phyloP scores from a whole-genome alignment of 345 rosid genomes.

The Iberis pinnata region DNA sequence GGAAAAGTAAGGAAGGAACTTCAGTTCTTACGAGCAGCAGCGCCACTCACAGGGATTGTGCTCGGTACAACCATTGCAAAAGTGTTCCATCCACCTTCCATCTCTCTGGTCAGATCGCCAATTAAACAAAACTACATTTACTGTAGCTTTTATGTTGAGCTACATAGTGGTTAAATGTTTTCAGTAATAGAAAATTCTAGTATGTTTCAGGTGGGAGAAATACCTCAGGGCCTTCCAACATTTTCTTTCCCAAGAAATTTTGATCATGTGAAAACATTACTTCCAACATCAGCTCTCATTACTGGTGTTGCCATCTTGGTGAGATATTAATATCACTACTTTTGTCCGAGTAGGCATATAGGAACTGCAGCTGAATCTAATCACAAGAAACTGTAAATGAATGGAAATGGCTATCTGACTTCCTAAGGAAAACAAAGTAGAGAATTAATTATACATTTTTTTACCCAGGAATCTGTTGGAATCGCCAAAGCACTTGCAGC shows the following conservation, averaged over 20 bases:
- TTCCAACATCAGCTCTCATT: constrained; percentile 87
- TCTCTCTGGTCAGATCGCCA: constrained; percentile 65
- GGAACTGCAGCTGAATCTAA: constrained; percentile 8
- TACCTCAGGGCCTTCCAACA: constrained; percentile 92
- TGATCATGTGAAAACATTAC: constrained; percentile 58
- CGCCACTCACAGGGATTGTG: constrained; percentile 87
- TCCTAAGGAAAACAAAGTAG: background rate
- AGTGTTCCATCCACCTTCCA: constrained; percentile 71
- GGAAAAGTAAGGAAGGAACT: constrained; percentile 85
- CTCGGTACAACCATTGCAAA: constrained; percentile 77
- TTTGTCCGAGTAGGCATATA: constrained; percentile 1
- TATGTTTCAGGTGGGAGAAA: constrained; percentile 78
- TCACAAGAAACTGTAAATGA: constrained; percentile 3
- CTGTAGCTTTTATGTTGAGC: constrained; percentile 1
- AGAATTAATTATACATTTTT: background rate
- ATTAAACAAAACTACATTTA: constrained; percentile 3
- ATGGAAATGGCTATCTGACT: background rate
- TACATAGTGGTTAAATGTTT: constrained; percentile 7
- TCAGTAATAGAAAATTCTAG: constrained; percentile 17
- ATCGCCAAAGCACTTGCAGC: constrained; percentile 99
- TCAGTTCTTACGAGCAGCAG: constrained; percentile 80
- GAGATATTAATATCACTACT: constrained; percentile 30
- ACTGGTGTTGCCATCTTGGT: constrained; percentile 99
- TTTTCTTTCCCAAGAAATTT: constrained; percentile 77
- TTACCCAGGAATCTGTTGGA: constrained; percentile 89